These are phyloP conservation scores for Globisporangium spinosum DNA, from an alignment of 352 stramenopile genomes.

Conservation along the genomic window DNA sequence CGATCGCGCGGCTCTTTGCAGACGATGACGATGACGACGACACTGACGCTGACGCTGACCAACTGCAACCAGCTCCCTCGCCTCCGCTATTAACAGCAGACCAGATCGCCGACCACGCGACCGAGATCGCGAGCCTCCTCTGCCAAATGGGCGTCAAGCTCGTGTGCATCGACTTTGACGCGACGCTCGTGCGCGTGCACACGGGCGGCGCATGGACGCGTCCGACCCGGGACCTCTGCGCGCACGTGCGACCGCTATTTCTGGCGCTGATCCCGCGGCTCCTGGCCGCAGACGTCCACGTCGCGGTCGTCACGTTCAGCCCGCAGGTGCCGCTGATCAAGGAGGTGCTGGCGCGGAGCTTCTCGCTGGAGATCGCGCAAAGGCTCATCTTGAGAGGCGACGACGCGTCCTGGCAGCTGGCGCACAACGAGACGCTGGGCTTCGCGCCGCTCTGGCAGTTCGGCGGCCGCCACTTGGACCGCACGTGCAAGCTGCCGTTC, in stretches of 20 bases:
- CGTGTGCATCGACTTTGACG: slow-evolving; percentile 84
- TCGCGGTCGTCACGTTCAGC: slow-evolving; percentile 83
- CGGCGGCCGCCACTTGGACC: slow-evolving; percentile 47
- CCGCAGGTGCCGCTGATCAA: slow-evolving; percentile 63
- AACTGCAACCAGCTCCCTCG: not conserved
- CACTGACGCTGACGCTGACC: not conserved
- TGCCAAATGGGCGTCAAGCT: slow-evolving; percentile 43
- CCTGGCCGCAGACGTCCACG: slow-evolving; percentile 32
- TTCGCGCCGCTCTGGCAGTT: slow-evolving; percentile 64
- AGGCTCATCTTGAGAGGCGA: slow-evolving; percentile 64
- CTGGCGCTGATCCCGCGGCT: slow-evolving; percentile 52
- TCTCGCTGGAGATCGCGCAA: slow-evolving; percentile 26
- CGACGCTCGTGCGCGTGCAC: slow-evolving; percentile 76
- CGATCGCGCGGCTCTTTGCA: slow-evolving; percentile 5
- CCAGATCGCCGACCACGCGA: slow-evolving; percentile 12
- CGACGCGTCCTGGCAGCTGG: slow-evolving; percentile 53
- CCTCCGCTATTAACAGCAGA: not conserved
- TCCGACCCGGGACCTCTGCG: slow-evolving; percentile 36
- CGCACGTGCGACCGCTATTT: slow-evolving; percentile 65
- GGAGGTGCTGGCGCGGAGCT: slow-evolving; percentile 57
- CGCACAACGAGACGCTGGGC: slow-evolving; percentile 32
- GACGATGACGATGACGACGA: not conserved
- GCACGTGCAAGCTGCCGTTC: slow-evolving; percentile 73
- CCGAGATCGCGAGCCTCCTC: slow-evolving; percentile 41
- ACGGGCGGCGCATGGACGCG: slow-evolving; percentile 56